Evolutionary conservation across 2,329 filamentous ascomycete genomes (phyloP).

Genomic region (Juglanconis sp.): DNA sequence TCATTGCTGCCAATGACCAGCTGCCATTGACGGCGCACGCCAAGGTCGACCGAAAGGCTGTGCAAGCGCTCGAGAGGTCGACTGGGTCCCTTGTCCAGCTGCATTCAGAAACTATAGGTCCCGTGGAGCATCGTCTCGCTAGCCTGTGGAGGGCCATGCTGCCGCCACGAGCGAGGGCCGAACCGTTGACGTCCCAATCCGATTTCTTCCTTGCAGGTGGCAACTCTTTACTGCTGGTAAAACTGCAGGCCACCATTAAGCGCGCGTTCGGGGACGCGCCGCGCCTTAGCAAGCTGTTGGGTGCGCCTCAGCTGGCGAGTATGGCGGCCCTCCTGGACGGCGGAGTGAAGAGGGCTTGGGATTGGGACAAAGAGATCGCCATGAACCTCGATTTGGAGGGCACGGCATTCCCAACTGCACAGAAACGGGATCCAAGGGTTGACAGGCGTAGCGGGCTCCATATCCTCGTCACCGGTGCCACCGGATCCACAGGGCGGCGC

Average conservation of each 20-base stretch:
- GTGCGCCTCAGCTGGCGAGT: conserved; percentile 30
- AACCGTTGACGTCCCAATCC: conserved; percentile 8
- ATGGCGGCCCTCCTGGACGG: conserved; percentile 34
- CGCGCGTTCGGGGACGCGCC: conserved; percentile 28
- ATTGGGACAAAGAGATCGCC: conserved; percentile 22
- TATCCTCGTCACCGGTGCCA: conserved; percentile 34
- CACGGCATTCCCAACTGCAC: background rate
- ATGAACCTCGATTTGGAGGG: background rate
- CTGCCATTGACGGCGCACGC: too few relatives aligned
- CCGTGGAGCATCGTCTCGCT: background rate
- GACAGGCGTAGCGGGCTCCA: background rate
- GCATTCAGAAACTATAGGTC: too few relatives aligned
- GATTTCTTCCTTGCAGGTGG: conserved; percentile 42
- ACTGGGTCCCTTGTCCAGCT: too few relatives aligned
- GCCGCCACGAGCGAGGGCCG: background rate
- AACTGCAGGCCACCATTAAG: conserved; percentile 33
- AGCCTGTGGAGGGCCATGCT: background rate
- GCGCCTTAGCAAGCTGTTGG: conserved; percentile 33
- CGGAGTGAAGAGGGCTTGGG: background rate
- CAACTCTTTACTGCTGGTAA: conserved; percentile 37
- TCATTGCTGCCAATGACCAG: too few relatives aligned
- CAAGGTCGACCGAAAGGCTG: too few relatives aligned
- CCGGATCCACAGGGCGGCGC: conserved; percentile 37
- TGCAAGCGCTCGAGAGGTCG: too few relatives aligned
- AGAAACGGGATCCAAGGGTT: background rate